Conservation (phyloP, 176 grass and related monocot genomes). For the Eremochloa ophiuroides region DNA sequence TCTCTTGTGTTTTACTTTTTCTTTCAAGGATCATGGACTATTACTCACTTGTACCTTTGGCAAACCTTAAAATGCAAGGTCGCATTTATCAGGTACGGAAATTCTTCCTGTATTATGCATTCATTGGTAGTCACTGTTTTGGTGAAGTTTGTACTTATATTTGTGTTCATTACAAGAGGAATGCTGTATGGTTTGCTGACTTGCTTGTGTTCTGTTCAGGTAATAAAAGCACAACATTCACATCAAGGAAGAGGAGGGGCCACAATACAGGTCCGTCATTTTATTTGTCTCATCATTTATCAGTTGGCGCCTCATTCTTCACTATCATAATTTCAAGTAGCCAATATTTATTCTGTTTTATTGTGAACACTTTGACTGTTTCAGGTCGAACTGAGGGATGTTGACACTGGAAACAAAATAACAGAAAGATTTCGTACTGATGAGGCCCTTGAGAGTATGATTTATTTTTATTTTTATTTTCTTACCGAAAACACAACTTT, state of each 20-base stretch:
- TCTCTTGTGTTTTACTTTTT: constrained; percentile 23
- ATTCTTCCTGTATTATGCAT: neutral
- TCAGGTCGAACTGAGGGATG: constrained; percentile 92
- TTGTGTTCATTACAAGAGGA: neutral
- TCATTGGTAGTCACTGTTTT: neutral
- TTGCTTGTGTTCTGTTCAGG: constrained; percentile 33
- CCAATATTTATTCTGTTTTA: neutral
- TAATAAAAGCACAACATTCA: constrained; percentile 77
- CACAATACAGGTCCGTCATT: constrained; percentile 60
- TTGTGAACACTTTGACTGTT: neutral
- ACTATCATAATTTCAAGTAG: neutral
- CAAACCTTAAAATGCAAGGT: constrained; percentile 48
- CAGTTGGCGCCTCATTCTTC: neutral
- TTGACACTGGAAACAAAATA: constrained; percentile 92
- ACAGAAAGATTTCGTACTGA: constrained; percentile 93
- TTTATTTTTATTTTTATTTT: neutral
- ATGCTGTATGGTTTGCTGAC: constrained; percentile 2
- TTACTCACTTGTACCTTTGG: constrained; percentile 30
- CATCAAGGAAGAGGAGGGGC: constrained; percentile 84
- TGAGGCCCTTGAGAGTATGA: constrained; percentile 88
- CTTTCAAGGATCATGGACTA: constrained; percentile 19
- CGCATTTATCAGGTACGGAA: constrained; percentile 66
- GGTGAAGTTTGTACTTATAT: neutral
- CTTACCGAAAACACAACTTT: neutral
- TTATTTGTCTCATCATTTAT: constrained; percentile 1